These are phyloP conservation scores for Aspergillus tanneri DNA, from an alignment of 2,329 filamentous ascomycete species.

Conservation along the genomic window DNA sequence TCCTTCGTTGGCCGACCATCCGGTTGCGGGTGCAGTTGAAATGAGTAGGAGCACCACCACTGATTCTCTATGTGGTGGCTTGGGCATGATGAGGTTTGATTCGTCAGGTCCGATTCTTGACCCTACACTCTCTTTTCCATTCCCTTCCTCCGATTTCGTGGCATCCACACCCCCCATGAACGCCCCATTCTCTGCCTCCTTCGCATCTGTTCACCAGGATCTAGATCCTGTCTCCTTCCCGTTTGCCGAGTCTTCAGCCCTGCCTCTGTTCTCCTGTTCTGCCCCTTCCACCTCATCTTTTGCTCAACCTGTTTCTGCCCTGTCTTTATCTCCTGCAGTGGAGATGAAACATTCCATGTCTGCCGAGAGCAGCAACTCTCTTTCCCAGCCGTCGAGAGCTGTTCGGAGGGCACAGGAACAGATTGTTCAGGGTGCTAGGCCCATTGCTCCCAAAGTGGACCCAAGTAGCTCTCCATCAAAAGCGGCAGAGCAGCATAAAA, in stretches of 20 bases:
- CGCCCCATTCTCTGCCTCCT: conserved; percentile 27
- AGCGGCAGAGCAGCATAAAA: conserved; percentile 44
- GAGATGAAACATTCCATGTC: conserved; percentile 55
- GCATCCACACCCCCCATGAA: conserved; percentile 31
- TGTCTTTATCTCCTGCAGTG: conserved; percentile 41
- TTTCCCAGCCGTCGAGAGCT: conserved; percentile 46
- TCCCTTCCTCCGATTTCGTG: conserved; percentile 30
- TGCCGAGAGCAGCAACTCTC: conserved; percentile 45
- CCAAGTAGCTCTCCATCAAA: conserved; percentile 33
- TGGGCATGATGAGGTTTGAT: conserved; percentile 48
- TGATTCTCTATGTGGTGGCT: conserved; percentile 45
- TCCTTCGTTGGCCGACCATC: conserved; percentile 23
- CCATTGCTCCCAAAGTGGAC: conserved; percentile 51
- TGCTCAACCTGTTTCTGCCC: conserved; percentile 27
- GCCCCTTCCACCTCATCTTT: conserved; percentile 36
- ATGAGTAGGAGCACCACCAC: conserved; percentile 49
- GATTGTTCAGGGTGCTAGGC: conserved; percentile 48
- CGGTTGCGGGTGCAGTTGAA: conserved; percentile 34
- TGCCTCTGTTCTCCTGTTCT: conserved; percentile 37
- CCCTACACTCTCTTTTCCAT: conserved; percentile 28
- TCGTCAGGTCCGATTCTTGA: conserved; percentile 40
- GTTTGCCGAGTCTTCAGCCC: conserved; percentile 31
- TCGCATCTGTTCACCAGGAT: conserved; percentile 21
- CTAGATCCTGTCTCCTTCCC: conserved; percentile 29
- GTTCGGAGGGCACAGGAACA: conserved; percentile 51